phyloP scores from a whole-genome alignment of 2,329 filamentous ascomycete genomes.

The Hypoxylon sp. region DNA sequence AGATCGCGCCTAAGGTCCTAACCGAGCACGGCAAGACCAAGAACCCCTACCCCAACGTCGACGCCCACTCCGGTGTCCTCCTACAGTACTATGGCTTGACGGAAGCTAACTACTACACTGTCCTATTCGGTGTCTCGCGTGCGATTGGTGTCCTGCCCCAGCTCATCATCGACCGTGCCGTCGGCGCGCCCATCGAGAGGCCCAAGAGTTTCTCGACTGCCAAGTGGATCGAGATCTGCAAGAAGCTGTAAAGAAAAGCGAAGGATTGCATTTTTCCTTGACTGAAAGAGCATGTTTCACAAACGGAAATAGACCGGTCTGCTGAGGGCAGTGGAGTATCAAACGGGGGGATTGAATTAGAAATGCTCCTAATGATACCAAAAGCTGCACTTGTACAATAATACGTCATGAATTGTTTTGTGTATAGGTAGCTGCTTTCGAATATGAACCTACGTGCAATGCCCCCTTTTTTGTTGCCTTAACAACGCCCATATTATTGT shows the following conservation, averaged over 20 bases:
- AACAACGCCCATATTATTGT: neutral
- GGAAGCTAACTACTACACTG: conserved; percentile 99
- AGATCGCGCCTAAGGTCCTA: conserved; percentile 97
- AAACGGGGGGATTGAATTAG: conserved; percentile 49
- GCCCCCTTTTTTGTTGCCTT: conserved; percentile 14
- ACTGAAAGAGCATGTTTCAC: conserved; percentile 48
- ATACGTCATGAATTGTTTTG: conserved; percentile 51
- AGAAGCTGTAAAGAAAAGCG: conserved; percentile 80
- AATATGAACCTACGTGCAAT: conserved; percentile 30
- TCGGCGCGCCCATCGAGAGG: conserved; percentile 96
- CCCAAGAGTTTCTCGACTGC: conserved; percentile 99
- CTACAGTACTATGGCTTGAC: conserved; percentile 99
- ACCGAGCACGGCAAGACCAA: conserved; percentile 99
- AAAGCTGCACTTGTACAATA: conserved; percentile 55
- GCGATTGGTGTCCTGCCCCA: conserved; percentile 98
- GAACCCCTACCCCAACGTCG: conserved; percentile 99
- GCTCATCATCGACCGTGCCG: conserved; percentile 98
- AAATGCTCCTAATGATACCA: conserved; percentile 54
- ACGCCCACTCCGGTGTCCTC: conserved; percentile 98
- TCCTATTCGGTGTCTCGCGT: conserved; percentile 98
- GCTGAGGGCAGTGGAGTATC: conserved; percentile 52
- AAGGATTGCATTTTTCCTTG: conserved; percentile 46
- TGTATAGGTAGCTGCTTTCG: conserved; percentile 44
- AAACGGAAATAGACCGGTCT: conserved; percentile 53
- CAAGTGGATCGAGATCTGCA: conserved; percentile 94